Conservation (phyloP, 441 rosid genomes). For the Croton laevigatus region DNA sequence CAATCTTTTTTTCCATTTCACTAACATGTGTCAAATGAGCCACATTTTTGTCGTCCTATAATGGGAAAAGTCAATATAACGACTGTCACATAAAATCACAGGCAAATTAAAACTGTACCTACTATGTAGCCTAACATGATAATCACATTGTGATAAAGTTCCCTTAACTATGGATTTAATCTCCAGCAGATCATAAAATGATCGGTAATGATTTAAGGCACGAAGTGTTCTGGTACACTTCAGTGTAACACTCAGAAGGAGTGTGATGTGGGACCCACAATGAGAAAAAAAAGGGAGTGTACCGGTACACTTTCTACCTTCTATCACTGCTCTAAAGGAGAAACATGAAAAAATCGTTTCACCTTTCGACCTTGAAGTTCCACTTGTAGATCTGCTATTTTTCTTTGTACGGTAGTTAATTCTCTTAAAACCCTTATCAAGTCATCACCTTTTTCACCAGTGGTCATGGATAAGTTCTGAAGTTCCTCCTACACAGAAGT, state of each 20-base stretch:
- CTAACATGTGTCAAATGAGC: constrained; percentile 90
- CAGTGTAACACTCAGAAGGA: too few species aligned
- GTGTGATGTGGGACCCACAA: too few species aligned
- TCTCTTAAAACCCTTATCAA: constrained; percentile 76
- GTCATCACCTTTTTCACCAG: constrained; percentile 77
- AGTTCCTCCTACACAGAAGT: constrained; percentile 57
- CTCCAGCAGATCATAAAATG: not conserved
- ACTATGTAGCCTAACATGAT: not conserved
- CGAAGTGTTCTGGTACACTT: too few species aligned
- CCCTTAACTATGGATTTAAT: not conserved
- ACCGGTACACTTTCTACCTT: too few species aligned
- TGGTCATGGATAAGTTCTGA: constrained; percentile 51
- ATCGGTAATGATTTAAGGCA: too few species aligned
- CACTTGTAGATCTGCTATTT: constrained; percentile 89
- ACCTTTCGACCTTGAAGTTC: constrained; percentile 99
- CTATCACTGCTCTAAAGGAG: too few species aligned
- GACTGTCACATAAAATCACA: not conserved
- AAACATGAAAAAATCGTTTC: constrained; percentile 1
- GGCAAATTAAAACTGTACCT: not conserved
- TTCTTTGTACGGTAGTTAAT: constrained; percentile 75
- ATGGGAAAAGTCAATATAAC: constrained; percentile 6
- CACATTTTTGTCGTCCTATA: constrained; percentile 90
- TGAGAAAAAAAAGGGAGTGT: too few species aligned
- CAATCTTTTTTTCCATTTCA: constrained; percentile 94
- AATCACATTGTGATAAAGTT: not conserved